Conservation (phyloP, 306 rosid species). For the Abrus precatorius region DNA sequence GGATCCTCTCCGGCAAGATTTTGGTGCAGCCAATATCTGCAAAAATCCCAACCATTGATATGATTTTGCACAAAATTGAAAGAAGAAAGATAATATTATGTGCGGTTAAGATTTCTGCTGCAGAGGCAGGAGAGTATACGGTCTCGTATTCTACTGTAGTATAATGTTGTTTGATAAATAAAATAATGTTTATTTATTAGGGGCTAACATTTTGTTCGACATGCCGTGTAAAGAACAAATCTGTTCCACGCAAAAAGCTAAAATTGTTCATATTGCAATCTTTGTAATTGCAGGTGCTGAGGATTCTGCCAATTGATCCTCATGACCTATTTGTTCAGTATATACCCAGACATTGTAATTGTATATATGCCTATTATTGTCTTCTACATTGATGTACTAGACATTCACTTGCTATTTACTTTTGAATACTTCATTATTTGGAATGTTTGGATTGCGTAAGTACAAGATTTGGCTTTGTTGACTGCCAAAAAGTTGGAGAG, state of each 20-base stretch:
- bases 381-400: neutral
- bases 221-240: neutral
- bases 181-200: neutral
- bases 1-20: no score
- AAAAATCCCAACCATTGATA: no score
- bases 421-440: neutral
- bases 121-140: no score
- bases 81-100: no score
- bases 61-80: no score
- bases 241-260: neutral
- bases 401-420: neutral
- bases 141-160: neutral
- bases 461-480: constrained; percentile 39
- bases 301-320: neutral
- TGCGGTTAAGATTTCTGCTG: no score
- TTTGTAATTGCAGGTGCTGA: neutral
- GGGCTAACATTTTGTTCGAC: neutral
- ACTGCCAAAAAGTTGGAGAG: constrained; percentile 22
- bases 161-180: neutral
- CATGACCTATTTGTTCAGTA: constrained; percentile 4
- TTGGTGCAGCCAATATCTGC: no score
- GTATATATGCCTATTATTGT: neutral
- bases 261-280: neutral
- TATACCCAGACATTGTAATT: neutral
- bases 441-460: neutral